Conservation (phyloP, 75 land plant genomes). For the Adiantum capillusveneris region DNA sequence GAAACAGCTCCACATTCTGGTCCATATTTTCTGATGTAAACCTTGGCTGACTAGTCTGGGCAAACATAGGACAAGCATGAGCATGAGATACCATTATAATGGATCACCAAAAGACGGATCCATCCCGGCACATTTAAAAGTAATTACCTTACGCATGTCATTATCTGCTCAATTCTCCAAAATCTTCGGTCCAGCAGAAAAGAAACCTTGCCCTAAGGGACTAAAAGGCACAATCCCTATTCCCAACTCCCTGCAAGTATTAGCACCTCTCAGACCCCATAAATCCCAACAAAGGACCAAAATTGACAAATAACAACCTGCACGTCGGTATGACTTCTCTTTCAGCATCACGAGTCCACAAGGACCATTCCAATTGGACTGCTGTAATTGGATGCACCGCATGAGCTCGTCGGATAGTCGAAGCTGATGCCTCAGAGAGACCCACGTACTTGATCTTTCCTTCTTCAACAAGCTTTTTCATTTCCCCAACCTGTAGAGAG, state of each 20-base stretch:
- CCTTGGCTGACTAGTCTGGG: too few species aligned
- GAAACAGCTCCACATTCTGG: too few species aligned
- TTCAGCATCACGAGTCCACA: slow-evolving; percentile 53
- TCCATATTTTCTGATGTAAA: too few species aligned
- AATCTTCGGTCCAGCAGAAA: slow-evolving; percentile 27
- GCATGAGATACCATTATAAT: too few species aligned
- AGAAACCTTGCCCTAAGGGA: slow-evolving; percentile 48
- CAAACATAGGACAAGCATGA: too few species aligned
- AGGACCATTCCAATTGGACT: slow-evolving; percentile 51
- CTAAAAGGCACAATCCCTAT: slow-evolving; percentile 58
- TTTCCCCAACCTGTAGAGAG: slow-evolving; percentile 47
- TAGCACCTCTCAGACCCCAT: background rate
- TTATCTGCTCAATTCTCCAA: slow-evolving; percentile 14
- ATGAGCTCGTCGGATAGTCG: slow-evolving; percentile 56
- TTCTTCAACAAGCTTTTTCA: slow-evolving; percentile 68
- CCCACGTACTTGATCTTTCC: slow-evolving; percentile 66
- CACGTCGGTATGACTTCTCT: slow-evolving; percentile 48
- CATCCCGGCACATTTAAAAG: too few species aligned
- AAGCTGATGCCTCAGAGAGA: slow-evolving; percentile 56
- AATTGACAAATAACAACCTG: slow-evolving; percentile 21
- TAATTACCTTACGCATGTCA: slow-evolving; percentile 33
- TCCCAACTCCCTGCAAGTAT: slow-evolving; percentile 46
- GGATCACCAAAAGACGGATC: too few species aligned
- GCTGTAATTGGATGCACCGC: slow-evolving; percentile 58
- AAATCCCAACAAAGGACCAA: background rate